Evolutionary conservation across 495 filamentous ascomycete species (phyloP), one percentile per base, ranked within the genome.

Genomic region (Aspergillus bridgeri): DNA sequence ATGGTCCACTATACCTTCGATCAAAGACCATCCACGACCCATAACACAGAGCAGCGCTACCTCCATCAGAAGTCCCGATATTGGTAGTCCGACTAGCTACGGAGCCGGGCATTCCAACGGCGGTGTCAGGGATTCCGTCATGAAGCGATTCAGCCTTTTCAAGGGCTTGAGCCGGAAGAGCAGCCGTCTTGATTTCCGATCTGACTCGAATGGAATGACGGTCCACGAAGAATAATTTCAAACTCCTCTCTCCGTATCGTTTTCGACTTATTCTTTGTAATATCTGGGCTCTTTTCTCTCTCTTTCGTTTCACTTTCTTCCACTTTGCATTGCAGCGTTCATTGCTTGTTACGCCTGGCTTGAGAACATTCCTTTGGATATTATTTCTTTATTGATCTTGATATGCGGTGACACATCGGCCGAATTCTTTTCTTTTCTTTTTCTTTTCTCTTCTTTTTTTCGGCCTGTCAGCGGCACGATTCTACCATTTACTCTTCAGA

Each of bases 81-180:
- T 65, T 27, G 53, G 57, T 25, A 62, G 59, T 48, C 57, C 62
- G 25, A 43, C 17, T 15, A 50, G 56, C 23, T 58, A 50, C 25
- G 54, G 25, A 9, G 48, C 46, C 11, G 47, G 49, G 51, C 53
- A 61, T 20, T 38, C 61, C 42, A 57, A 61, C 46, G 57, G 62
- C n/a, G 69, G 67, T 38, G 68, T 70, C 51, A 69, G 74, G 43
- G 78, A 79, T 56, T 79, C 77, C 50, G 71, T 81, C 20, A 70
- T 75, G 66, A 79, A 73, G 54, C 66, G 76, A 58, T 75, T 78
- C 62, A 79, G 76, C 59, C 60, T 78, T 20, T 66, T 79, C 54
- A 77, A 74, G 58, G 75, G 75, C 13, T 71, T 79, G 51, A 70
- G 75, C 20, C 71, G 73, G 46, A 79, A 79, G 65, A 62, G 48